Evolutionary conservation across 805 yeast species (phyloP).

Genomic region (Candida maris): DNA sequence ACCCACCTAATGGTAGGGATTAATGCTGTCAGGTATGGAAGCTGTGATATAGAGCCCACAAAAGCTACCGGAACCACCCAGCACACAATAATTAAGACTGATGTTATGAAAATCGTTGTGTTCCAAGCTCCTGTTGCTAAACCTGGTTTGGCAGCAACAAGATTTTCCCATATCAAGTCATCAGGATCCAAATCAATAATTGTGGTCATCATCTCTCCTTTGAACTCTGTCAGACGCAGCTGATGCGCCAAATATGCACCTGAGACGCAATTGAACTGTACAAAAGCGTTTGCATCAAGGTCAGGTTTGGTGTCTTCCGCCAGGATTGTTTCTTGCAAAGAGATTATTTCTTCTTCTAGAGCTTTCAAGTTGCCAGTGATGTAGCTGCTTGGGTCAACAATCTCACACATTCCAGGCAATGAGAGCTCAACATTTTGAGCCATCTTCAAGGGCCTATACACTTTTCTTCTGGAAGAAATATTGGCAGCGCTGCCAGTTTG

Average conservation of each 20-base stretch:
- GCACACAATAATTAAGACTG: conserved; percentile 45
- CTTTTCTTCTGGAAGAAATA: not conserved
- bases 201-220: conserved; percentile 41
- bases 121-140: conserved; percentile 36
- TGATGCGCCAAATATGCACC: conserved; percentile 67
- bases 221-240: conserved; percentile 41
- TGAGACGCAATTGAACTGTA: conserved; percentile 54
- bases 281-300: conserved; percentile 46
- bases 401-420: conserved; percentile 21
- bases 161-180: conserved; percentile 70
- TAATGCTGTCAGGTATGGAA: conserved; percentile 58
- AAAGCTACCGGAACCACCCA: conserved; percentile 86
- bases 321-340: conserved; percentile 8
- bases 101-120: conserved; percentile 41
- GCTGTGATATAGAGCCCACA: conserved; percentile 71
- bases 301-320: conserved; percentile 3
- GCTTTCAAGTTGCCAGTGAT: conserved; percentile 11
- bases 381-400: conserved; percentile 16
- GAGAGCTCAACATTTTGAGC: conserved; percentile 8
- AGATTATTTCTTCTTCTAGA: conserved; percentile 8
- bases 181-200: conserved; percentile 55
- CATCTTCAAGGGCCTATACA: conserved; percentile 18
- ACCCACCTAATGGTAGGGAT: conserved; percentile 61
- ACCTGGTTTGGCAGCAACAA: conserved; percentile 37
- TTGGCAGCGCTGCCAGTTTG: conserved; percentile 15